Percentiles rank a stretch among this genome's conserved stretches.
Evolutionary conservation across 805 yeast genomes (phyloP).

Genomic region (Candida hungchunana): DNA sequence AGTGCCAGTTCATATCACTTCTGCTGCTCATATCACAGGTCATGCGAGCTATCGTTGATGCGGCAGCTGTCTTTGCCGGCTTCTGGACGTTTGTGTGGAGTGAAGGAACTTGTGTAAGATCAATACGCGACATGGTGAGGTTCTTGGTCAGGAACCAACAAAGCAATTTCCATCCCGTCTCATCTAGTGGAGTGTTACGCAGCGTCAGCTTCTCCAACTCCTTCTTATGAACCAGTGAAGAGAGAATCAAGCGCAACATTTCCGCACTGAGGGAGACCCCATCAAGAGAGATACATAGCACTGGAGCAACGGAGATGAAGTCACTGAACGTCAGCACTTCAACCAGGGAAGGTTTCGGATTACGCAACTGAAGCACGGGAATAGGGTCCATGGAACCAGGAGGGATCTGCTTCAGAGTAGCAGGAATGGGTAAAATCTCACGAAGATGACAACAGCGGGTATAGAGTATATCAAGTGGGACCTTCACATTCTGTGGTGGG

Average conservation of each 20-base stretch:
- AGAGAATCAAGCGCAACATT: slow-evolving; percentile 66
- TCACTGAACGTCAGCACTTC: slow-evolving; percentile 87
- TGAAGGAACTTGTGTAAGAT: slow-evolving; percentile 51
- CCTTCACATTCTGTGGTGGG: slow-evolving; percentile 29
- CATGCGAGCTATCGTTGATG: slow-evolving; percentile 33
- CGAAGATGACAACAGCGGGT: slow-evolving; percentile 91
- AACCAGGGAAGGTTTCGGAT: slow-evolving; percentile 83
- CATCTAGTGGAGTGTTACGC: slow-evolving; percentile 72
- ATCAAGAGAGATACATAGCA: slow-evolving; percentile 72
- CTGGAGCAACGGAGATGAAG: slow-evolving; percentile 80
- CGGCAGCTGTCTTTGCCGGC: slow-evolving; percentile 32
- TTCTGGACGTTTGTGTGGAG: slow-evolving; percentile 36
- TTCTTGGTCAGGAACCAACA: slow-evolving; percentile 75
- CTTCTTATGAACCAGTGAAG: slow-evolving; percentile 57
- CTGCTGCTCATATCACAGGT: slow-evolving; percentile 38
- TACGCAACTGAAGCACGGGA: slow-evolving; percentile 69
- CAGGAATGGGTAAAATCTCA: slow-evolving; percentile 89
- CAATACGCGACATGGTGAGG: slow-evolving; percentile 52
- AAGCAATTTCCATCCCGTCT: slow-evolving; percentile 74
- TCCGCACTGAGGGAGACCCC: slow-evolving; percentile 71
- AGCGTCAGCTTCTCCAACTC: slow-evolving; percentile 70
- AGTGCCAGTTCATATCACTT: slow-evolving; percentile 77
- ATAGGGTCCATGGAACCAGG: slow-evolving; percentile 76
- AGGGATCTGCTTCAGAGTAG: slow-evolving; percentile 76
- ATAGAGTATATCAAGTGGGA: slow-evolving; percentile 67